phyloP scores from a whole-genome alignment of 371 early-diverging fungal species.

The Circinella umbellata region DNA sequence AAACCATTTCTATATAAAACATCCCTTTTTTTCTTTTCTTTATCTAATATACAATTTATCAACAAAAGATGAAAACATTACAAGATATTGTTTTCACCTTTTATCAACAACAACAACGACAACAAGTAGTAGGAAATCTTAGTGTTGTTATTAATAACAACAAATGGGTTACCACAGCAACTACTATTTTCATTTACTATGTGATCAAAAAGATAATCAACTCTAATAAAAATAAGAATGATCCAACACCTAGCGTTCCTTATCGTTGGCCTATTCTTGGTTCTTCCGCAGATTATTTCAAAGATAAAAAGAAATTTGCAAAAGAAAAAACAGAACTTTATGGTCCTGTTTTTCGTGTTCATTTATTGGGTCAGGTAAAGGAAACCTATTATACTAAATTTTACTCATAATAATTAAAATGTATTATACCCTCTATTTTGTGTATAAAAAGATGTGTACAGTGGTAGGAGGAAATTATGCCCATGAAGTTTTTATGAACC shows the following conservation, averaged over 20 bases:
- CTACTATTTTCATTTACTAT: background rate
- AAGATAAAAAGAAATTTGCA: slow-evolving; percentile 16
- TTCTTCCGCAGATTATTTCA: slow-evolving; percentile 17
- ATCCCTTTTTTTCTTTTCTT: too few relatives aligned
- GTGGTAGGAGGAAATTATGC: slow-evolving; percentile 31
- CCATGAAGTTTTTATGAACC: slow-evolving; percentile 28
- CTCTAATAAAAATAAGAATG: background rate
- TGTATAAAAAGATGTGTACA: slow-evolving; percentile 14
- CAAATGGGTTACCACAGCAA: background rate
- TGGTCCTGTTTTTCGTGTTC: slow-evolving; percentile 18
- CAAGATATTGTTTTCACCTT: too few relatives aligned
- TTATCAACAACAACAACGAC: too few relatives aligned
- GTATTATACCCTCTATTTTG: too few relatives aligned
- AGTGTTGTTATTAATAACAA: background rate
- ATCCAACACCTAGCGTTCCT: slow-evolving; percentile 19
- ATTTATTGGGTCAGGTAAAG: slow-evolving; percentile 20
- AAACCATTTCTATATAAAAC: too few relatives aligned
- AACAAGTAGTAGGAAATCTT: too few relatives aligned
- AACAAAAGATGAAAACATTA: too few relatives aligned
- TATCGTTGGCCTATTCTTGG: slow-evolving; percentile 24
- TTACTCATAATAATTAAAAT: too few relatives aligned
- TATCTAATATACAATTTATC: too few relatives aligned
- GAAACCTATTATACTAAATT: too few relatives aligned
- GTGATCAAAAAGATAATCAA: background rate
- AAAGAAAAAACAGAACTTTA: slow-evolving; percentile 14